Conservation (phyloP, 164 flowering plant species). For the Annona squamosa region DNA sequence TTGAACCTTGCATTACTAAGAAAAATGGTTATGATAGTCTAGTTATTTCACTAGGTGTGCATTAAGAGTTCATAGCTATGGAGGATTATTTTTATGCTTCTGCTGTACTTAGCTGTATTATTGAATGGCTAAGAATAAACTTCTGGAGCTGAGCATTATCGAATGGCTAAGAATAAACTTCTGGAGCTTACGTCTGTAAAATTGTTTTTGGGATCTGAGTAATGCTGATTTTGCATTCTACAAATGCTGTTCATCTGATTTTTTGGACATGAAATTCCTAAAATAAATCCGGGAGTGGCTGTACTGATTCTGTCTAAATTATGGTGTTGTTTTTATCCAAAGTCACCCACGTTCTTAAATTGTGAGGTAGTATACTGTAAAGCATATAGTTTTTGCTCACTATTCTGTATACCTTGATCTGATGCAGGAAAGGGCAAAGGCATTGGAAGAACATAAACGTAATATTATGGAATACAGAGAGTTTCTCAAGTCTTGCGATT, state of each 20-base stretch:
- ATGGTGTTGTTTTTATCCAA: neutral
- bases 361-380: neutral
- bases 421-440: conserved; percentile 78
- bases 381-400: neutral
- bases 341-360: neutral
- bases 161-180: no score
- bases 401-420: neutral
- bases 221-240: neutral
- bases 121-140: no score
- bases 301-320: no score
- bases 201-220: neutral
- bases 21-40: no score
- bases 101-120: no score
- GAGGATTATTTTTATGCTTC: no score
- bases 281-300: no score
- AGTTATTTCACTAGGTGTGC: no score
- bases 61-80: no score
- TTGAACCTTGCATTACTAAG: no score
- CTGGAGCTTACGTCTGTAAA: no score
- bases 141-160: no score
- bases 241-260: neutral
- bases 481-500: conserved; percentile 84
- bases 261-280: neutral
- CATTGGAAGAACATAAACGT: conserved; percentile 71
- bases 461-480: conserved; percentile 62